Evolutionary conservation across 208 protist genomes (phyloP).

Genomic region (Naegleria lovaniensis): DNA sequence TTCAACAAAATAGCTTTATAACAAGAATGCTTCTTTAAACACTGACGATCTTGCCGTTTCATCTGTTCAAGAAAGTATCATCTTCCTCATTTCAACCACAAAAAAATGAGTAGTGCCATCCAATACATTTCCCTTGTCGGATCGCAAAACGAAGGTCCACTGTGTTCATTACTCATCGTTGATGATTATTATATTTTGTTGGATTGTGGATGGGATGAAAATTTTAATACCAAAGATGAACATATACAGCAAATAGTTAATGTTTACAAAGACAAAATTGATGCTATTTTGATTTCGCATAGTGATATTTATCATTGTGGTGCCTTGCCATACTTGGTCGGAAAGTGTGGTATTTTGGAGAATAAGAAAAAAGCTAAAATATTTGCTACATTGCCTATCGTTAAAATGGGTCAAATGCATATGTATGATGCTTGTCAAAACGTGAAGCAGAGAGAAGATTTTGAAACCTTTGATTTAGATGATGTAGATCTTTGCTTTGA

Average conservation of each 20-base stretch:
- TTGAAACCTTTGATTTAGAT: conserved; percentile 20
- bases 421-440: conserved; percentile 61
- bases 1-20: too few species aligned
- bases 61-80: too few species aligned
- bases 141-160: conserved; percentile 16
- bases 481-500: conserved; percentile 25
- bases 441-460: background rate
- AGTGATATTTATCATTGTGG: conserved; percentile 62
- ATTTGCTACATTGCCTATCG: conserved; percentile 63
- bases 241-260: background rate
- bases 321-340: conserved; percentile 53
- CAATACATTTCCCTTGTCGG: conserved; percentile 18
- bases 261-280: conserved; percentile 31
- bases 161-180: conserved; percentile 37
- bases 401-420: conserved; percentile 65
- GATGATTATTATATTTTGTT: conserved; percentile 68
- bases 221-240: conserved; percentile 45
- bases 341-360: background rate
- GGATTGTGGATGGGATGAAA: conserved; percentile 70
- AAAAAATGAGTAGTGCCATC: conserved; percentile 2
- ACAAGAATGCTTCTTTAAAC: too few species aligned
- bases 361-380: conserved; percentile 42
- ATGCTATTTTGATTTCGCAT: conserved; percentile 64
- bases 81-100: background rate
- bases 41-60: too few species aligned